Evolutionary conservation across 345 rosid species (phyloP).

Genomic region (Moricandia arvensis): DNA sequence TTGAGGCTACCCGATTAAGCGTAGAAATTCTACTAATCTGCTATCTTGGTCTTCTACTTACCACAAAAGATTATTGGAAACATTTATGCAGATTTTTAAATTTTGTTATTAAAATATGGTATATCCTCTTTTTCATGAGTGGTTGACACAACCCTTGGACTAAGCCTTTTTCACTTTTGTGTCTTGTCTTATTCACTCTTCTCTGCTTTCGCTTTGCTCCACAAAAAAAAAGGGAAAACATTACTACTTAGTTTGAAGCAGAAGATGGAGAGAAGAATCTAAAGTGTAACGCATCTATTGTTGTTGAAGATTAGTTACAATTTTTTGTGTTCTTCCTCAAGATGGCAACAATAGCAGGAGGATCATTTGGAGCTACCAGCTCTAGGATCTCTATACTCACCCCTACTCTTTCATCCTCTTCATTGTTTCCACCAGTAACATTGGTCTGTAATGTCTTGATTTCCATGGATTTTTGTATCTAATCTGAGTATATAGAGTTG

Average conservation of each 20-base stretch:
- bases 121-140: constrained; percentile 22
- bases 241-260: background rate
- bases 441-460: constrained; percentile 42
- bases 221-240: constrained; percentile 2
- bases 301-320: constrained; percentile 6
- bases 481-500: background rate
- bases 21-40: background rate
- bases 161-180: constrained; percentile 7
- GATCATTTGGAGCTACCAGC: constrained; percentile 53
- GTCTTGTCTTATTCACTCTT: constrained; percentile 6
- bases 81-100: background rate
- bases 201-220: constrained; percentile 9
- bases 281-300: background rate
- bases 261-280: constrained; percentile 27
- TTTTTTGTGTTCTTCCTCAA: constrained; percentile 11
- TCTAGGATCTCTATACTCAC: constrained; percentile 47
- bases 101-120: background rate
- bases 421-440: constrained; percentile 35
- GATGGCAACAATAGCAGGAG: constrained; percentile 58
- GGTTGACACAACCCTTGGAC: constrained; percentile 22
- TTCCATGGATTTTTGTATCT: background rate
- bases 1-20: background rate
- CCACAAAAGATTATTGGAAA: background rate
- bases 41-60: background rate
- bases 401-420: constrained; percentile 36